Base-by-base conservation (phyloP, 2,329 filamentous ascomycete genomes). In the Ceratocystis cacaofunesta region DNA sequence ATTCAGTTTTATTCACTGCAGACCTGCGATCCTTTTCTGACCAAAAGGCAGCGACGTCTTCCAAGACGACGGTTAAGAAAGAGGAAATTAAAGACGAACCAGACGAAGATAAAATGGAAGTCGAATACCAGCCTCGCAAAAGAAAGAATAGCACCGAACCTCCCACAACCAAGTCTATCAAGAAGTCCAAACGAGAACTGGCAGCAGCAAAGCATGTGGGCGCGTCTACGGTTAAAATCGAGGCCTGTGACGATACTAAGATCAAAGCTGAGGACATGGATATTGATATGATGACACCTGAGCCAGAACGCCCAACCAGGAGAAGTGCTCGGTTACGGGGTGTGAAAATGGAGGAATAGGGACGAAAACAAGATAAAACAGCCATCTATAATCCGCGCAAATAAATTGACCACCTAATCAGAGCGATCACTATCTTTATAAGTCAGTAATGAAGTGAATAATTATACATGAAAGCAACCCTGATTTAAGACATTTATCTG, bases 1-100 rank as follows among this genome's bases (percentile, higher is more conserved):
- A 99, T 76, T 95, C 90, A 2, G 94, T 99, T 7, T 79, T 99
- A 12, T 99, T 99, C 72, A 95, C 94, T 0, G 95, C 94, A 0
- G 92, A 99, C 72, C 75, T 99, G 66, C 88, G 85, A 72, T 84
- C 89, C 0, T 97, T 97, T 71, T 87, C 91, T 0, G 87, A 89
- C 69, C 80, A 82, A 58, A 76, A 67, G 48, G 52, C 63, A 12
- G 60, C 22, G 1, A n/a, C 36, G 19, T 61, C 28, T 44, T 5
- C 69, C 1, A 66, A 69, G 61, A 65, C 50, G 3, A 65, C 69
- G 8, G 61, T 69, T 15, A 71, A 60, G 57, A 66, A 71, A 44
- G 48, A 68, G 5, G 70, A 72, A 52, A 69, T 71, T 30, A 66
- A 69, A 17, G 69, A 69, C 48, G 69, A 69, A 19, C 69, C 67